Evolutionary conservation across 441 rosid species (phyloP), one percentile per base, ranked within the genome.

Genomic region (Populus tomentosa): DNA sequence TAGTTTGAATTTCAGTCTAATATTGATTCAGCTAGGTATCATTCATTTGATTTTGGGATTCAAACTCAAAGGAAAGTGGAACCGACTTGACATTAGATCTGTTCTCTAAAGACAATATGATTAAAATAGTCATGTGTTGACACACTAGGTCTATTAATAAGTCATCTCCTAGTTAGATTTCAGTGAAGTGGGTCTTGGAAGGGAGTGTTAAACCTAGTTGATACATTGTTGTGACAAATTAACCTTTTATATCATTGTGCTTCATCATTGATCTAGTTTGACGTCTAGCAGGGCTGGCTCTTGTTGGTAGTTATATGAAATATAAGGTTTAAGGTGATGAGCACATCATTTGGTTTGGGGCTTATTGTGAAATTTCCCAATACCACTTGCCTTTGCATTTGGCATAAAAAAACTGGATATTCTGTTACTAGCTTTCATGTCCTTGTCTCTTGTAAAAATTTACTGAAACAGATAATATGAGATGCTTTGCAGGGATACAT

Each of bases 401-500:
- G 61, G 64, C 30, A 16, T 5, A 36, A 73, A 72, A 59, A 32
- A 61, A 21, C 65, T 65, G 64, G 33, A 16, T 56, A 33, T 71
- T 63, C 65, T 61, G 28, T 10, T 10, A 23, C 14, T 24, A 62
- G 65, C 26, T 62, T 23, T 62, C 4, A 21, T 62, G 65, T 1
- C 28, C 4, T 21, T 23, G 28, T 23, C 28, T 21, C 6, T 10
- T 62, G 10, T 10, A 21, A 62, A 64, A 67, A 28, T 40, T 67
- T 70, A 59, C 78, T 65, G 50, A 79, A 74, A 16, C 82, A 70
- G 69, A 84, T 86, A 70, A 80, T 75, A 71, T 75, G 81, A 67
- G 50, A 78, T 75, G 50, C 71, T 81, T 65, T 81, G 81, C 91
- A 94, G 97, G 95, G 98, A 53, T 77, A 90, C 56, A 88, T 92